A percentile compares a stretch with the other conserved stretches of the same genome.
phyloP scores from a whole-genome alignment of 2,329 filamentous ascomycete genomes.

The Verticillium dahliae region DNA sequence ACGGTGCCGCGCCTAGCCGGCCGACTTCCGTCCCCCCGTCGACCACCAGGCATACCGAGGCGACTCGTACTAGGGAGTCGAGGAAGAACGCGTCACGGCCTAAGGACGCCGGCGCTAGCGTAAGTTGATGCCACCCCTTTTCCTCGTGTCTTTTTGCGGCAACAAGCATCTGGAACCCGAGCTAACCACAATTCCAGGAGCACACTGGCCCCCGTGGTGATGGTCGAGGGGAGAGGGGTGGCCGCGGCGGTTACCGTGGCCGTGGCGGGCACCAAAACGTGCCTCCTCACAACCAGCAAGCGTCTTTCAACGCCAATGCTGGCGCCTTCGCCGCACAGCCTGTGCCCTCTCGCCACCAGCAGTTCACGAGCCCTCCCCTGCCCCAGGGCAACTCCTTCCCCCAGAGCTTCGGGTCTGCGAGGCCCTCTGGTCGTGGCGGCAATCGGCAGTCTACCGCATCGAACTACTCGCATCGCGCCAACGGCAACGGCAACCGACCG shows the following conservation, averaged over 20 bases:
- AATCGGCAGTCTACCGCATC: constrained; percentile 11
- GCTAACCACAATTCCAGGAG: constrained; percentile 14
- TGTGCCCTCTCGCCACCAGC: constrained; percentile 21
- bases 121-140: background rate
- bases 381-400: constrained; percentile 23
- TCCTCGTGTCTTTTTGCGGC: background rate
- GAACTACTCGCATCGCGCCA: constrained; percentile 13
- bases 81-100: constrained; percentile 30
- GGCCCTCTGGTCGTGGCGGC: constrained; percentile 8
- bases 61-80: constrained; percentile 30
- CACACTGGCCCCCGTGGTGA: constrained; percentile 23
- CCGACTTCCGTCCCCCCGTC: constrained; percentile 25
- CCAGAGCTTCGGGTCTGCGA: constrained; percentile 7
- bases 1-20: constrained; percentile 26
- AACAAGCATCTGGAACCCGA: background rate
- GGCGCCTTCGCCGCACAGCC: constrained; percentile 19
- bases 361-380: constrained; percentile 35
- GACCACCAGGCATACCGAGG: background rate
- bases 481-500: constrained; percentile 14
- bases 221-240: constrained; percentile 27
- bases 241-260: constrained; percentile 37
- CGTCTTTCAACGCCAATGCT: constrained; percentile 25
- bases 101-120: background rate
- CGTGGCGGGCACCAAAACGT: constrained; percentile 33
- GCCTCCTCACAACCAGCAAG: constrained; percentile 25